These are phyloP conservation scores for Otatea glauca DNA, from an alignment of 176 grass and related monocot genomes.

Conservation along the genomic window DNA sequence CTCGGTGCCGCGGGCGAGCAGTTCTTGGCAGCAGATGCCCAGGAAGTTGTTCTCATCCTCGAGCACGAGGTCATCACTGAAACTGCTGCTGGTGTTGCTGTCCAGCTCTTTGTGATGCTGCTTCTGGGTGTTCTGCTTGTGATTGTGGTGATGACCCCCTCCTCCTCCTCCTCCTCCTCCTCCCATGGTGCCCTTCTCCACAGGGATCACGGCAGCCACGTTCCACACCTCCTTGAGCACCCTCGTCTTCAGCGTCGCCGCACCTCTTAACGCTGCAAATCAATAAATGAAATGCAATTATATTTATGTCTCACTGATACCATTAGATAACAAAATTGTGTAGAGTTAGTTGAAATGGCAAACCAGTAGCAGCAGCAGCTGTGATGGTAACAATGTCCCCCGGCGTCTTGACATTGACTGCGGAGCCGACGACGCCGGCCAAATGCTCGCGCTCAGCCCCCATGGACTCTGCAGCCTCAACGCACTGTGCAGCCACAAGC, in stretches of 20 bases:
- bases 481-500: constrained; percentile 94
- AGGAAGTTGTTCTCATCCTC: constrained; percentile 81
- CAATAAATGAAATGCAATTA: background rate
- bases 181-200: constrained; percentile 64
- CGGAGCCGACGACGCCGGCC: constrained; percentile 69
- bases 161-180: constrained; percentile 27
- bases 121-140: constrained; percentile 36
- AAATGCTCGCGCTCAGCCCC: constrained; percentile 87
- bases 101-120: constrained; percentile 56
- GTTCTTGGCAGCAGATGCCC: constrained; percentile 76
- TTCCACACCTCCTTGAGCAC: constrained; percentile 84
- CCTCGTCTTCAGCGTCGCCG: constrained; percentile 80
- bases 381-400: constrained; percentile 86
- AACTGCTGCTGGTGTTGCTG: constrained; percentile 68
- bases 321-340: too few relatives aligned
- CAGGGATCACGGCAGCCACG: constrained; percentile 85
- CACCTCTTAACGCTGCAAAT: constrained; percentile 64
- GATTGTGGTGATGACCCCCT: background rate
- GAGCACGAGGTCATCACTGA: constrained; percentile 60
- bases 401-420: constrained; percentile 71
- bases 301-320: background rate
- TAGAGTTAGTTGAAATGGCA: background rate
- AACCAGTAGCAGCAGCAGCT: constrained; percentile 91
- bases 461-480: constrained; percentile 74
- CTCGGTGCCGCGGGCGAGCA: constrained; percentile 85